Evolutionary conservation across 1,284 basidiomycete species (phyloP).

Genomic region (Fomitopsis schrenkii): DNA sequence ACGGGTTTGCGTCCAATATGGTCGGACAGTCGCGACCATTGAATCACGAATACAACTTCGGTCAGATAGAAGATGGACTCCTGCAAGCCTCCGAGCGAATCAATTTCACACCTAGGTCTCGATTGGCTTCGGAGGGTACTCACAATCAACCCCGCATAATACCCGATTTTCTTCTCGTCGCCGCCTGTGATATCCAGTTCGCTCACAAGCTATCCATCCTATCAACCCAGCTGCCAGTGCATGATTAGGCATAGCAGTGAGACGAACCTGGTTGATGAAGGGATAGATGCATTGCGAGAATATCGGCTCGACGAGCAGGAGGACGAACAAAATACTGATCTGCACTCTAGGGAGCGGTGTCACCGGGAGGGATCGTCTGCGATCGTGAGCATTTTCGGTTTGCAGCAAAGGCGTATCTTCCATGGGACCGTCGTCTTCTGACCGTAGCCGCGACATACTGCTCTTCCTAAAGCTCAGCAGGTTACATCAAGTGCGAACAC

Average conservation of each 20-base stretch:
- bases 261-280: conserved; percentile 47
- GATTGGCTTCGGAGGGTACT: conserved; percentile 10
- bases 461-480: background rate
- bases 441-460: background rate
- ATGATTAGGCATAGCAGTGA: background rate
- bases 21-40: conserved; percentile 61
- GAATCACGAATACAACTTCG: conserved; percentile 54
- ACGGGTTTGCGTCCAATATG: conserved; percentile 58
- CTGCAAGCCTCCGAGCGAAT: conserved; percentile 27
- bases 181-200: conserved; percentile 53
- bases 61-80: conserved; percentile 58
- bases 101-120: background rate
- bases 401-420: background rate
- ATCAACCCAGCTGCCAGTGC: background rate
- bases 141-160: conserved; percentile 61
- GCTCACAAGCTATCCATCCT: conserved; percentile 44
- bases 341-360: conserved; percentile 55
- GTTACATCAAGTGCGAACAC: too few relatives aligned
- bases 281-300: conserved; percentile 53
- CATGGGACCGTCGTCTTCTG: background rate
- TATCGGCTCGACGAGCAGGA: conserved; percentile 53
- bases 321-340: conserved; percentile 43
- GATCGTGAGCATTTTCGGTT: background rate
- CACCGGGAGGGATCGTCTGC: conserved; percentile 15
- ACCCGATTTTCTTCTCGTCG: conserved; percentile 57